Base-by-base conservation (phyloP, 2,329 filamentous ascomycete species). In the Trichoderma polysporum region DNA sequence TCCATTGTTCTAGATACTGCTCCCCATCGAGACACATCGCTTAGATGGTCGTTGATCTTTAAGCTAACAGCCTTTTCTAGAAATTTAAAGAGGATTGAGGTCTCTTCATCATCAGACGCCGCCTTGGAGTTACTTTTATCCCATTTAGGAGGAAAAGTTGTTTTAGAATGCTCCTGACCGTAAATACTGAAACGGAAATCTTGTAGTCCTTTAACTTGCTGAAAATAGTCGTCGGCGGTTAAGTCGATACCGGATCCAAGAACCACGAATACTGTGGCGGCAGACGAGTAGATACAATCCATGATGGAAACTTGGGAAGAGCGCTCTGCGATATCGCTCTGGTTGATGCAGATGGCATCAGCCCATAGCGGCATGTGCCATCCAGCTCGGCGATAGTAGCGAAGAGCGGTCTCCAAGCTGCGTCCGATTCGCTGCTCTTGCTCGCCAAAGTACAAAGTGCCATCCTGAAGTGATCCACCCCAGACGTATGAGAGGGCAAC, bases 331-430 rank as follows among this genome's bases (percentile, higher is more conserved):
- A 58, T 7, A 45, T 67, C 59, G 10, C 3, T 52, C 35, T 65
- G 66, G 53, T 65, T 25, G 31, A 65, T 68, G 59, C 66, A 65
- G 25, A 65, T 13, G 17, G 66, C 66, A n/a, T 65, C 66, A 1
- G 45, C 52, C 66, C 66, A 68, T 3, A 68, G 54, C 19, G 39
- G 57, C 39, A 60, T 49, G 29, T 39, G 17, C 39, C 57, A 60
- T 9, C 39, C 39, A 33, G 57, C 39, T 22, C 39, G 39, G 19
- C 56, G 57, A 25, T 60, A 60, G 57, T 60, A 47, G 17, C 57
- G 57, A 49, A 60, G 57, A 0, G 57, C 39, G 1, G 57, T 60
- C 57, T 60, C 39, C 12, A 49, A 19, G 4, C 35, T 33, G n/a
- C 57, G 39, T 49, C 57, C 57, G 10, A 60, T 49, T 6, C 39